Percentiles rank a stretch among this genome's conserved stretches.
Conservation (phyloP, 2,329 filamentous ascomycete species). For the Macroventuria anomochaeta region DNA sequence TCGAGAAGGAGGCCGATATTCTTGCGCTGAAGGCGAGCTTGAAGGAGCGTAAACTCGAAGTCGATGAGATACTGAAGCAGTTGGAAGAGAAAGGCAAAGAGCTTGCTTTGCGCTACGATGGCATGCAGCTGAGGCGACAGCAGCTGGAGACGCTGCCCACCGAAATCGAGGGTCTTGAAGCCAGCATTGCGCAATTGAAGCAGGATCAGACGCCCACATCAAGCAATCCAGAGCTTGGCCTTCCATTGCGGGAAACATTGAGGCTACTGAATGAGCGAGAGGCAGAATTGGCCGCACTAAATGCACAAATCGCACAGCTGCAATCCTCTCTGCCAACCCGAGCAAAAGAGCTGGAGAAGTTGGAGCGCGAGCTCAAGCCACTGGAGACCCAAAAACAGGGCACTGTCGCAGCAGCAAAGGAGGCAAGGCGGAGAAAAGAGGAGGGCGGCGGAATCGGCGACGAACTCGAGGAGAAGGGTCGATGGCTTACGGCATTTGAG, state of each 20-base stretch:
- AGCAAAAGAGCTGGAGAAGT: constrained; percentile 69
- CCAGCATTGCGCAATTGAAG: constrained; percentile 57
- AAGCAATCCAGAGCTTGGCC: constrained; percentile 50
- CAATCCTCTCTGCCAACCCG: constrained; percentile 69
- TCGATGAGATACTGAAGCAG: constrained; percentile 73
- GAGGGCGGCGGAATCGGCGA: constrained; percentile 69
- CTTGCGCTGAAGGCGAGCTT: constrained; percentile 74
- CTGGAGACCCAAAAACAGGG: constrained; percentile 71
- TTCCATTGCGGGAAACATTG: constrained; percentile 54
- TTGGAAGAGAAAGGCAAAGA: constrained; percentile 71
- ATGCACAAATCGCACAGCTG: constrained; percentile 56
- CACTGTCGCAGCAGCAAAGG: constrained; percentile 70
- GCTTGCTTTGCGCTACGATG: constrained; percentile 64
- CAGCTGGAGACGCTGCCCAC: constrained; percentile 59
- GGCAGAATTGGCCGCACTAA: constrained; percentile 50
- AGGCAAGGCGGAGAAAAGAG: constrained; percentile 73
- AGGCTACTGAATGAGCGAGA: constrained; percentile 50
- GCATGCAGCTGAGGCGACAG: constrained; percentile 59
- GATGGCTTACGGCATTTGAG: constrained; percentile 78
- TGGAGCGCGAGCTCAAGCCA: constrained; percentile 71
- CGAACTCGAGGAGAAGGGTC: constrained; percentile 75
- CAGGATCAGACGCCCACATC: constrained; percentile 44
- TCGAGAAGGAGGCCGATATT: constrained; percentile 61
- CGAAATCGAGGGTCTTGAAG: constrained; percentile 60
- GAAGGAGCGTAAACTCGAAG: constrained; percentile 80